Evolutionary conservation across 176 grass and related monocot genomes (phyloP), one percentile per base, ranked within the genome.

Genomic region (Luzula sylvatica): DNA sequence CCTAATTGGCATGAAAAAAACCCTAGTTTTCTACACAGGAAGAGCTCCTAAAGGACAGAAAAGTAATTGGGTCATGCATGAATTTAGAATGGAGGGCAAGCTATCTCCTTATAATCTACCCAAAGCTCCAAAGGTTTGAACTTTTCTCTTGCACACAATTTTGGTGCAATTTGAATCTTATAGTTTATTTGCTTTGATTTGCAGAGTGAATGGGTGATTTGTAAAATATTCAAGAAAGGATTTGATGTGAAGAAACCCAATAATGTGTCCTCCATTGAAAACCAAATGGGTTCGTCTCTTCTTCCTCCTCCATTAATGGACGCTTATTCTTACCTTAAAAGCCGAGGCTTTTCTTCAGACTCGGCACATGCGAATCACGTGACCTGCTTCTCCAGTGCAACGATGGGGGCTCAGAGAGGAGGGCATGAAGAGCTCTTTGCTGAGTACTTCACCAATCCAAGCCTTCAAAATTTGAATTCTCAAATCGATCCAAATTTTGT

Each of bases 1-100:
- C 56, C 56, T 60, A 11, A 40, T 60, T 43, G 56, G 56, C 56
- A 60, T 60, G 56, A 60, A 60, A 40, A 60, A 60, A 43, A 60
- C 56, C 38, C 56, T 60, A 0, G 56, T 60, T 5, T 60, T 60
- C 11, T 60, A 60, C 56, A 60, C 20, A 7, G 56, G 56, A 43
- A 60, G 56, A 60, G 56, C 56, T 14, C 56, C 56, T 1, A 60
- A 60, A 24, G 56, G 56, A 43, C 21, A 60, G 56, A 60, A 60
- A 25, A 44, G 38, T 3, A 60, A 15, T 43, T 60, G 56, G 56
- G 56, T 60, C 12, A 60, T 60, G 56, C 56, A 60, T 4, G 56
- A 60, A 40, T 60, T 42, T 40, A 32, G 56, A 15, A 5, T 60
- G 15, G 56, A 60, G 0, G 56, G 56, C 3, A 60, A 60, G 5